Evolutionary conservation across 2,329 filamentous ascomycete species (phyloP).

Genomic region (Monosporascus cannonballus): DNA sequence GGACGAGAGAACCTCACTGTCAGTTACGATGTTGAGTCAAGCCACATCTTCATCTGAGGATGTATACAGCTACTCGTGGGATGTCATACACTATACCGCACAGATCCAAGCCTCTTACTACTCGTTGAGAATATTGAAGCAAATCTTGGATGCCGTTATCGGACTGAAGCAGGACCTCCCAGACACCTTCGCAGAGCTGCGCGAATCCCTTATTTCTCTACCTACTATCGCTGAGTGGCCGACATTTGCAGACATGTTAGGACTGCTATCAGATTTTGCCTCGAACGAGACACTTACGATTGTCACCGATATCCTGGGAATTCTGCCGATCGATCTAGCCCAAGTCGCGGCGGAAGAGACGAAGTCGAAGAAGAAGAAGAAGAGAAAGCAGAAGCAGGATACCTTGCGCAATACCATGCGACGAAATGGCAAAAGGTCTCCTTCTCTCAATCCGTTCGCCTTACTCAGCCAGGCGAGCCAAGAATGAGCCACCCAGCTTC

Average conservation of each 20-base stretch:
- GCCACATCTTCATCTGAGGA: constrained; percentile 20
- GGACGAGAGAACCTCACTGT: constrained; percentile 26
- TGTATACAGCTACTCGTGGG: constrained; percentile 41
- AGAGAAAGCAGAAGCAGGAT: constrained; percentile 3
- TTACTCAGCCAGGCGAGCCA: constrained; percentile 12
- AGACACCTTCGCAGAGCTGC: constrained; percentile 10
- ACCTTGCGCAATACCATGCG: constrained; percentile 1
- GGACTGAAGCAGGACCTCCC: constrained; percentile 8
- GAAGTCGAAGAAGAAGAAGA: constrained; percentile 5
- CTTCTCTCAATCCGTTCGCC: constrained; percentile 17
- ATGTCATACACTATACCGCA: constrained; percentile 53
- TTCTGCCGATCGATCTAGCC: constrained; percentile 3
- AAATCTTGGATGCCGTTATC: constrained; percentile 34
- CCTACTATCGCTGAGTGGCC: constrained; percentile 22
- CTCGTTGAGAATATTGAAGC: constrained; percentile 51
- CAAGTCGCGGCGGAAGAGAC: not conserved
- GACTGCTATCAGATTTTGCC: constrained; percentile 6
- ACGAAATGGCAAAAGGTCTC: constrained; percentile 4
- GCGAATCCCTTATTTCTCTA: constrained; percentile 10
- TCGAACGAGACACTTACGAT: constrained; percentile 6
- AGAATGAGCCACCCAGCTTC: not conserved
- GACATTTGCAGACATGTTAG: constrained; percentile 14
- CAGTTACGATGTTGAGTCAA: constrained; percentile 22
- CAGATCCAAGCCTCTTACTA: constrained; percentile 56
- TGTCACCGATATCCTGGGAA: constrained; percentile 13